A percentile compares a stretch with the other conserved stretches of the same genome.
Conservation (phyloP, 768 basidiomycete genomes). For the Lactarius tabidus region DNA sequence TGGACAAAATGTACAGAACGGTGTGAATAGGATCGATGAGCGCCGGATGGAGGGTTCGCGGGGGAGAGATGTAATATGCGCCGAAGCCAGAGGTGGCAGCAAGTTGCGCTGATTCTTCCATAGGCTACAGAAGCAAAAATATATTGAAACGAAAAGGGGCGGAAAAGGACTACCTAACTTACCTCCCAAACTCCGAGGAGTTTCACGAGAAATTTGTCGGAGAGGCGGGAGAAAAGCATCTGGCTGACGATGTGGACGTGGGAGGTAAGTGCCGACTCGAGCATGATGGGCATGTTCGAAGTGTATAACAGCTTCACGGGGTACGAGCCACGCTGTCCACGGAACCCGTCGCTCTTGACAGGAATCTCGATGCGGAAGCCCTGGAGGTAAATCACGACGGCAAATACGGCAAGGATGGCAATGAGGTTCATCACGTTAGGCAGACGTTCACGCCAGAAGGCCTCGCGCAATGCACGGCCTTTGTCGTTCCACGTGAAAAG, state of each 20-base stretch:
- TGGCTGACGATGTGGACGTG: slow-evolving; percentile 96
- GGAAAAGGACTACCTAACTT: slow-evolving; percentile 26
- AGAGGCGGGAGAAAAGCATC: slow-evolving; percentile 92
- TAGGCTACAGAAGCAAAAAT: slow-evolving; percentile 63
- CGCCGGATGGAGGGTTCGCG: slow-evolving; percentile 86
- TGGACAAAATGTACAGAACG: slow-evolving; percentile 84
- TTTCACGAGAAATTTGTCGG: slow-evolving; percentile 82
- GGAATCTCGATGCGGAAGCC: slow-evolving; percentile 99
- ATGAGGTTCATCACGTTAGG: slow-evolving; percentile 95
- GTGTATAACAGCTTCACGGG: slow-evolving; percentile 99
- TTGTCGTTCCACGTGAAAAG: slow-evolving; percentile 89
- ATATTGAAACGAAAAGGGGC: slow-evolving; percentile 7
- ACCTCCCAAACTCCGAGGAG: slow-evolving; percentile 99
- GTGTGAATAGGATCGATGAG: slow-evolving; percentile 94
- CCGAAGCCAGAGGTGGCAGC: slow-evolving; percentile 86
- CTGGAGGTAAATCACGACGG: slow-evolving; percentile 95
- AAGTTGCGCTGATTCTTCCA: slow-evolving; percentile 92
- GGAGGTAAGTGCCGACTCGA: slow-evolving; percentile 77
- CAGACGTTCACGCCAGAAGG: slow-evolving; percentile 95
- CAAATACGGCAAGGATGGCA: slow-evolving; percentile 91
- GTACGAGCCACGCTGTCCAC: slow-evolving; percentile 93
- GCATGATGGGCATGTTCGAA: slow-evolving; percentile 99
- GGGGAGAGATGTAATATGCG: slow-evolving; percentile 98
- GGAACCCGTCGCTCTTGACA: slow-evolving; percentile 93
- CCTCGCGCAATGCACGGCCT: slow-evolving; percentile 95